These are phyloP conservation scores for Apiotrichum gracile DNA, from an alignment of 1,284 basidiomycete species.

Conservation along the genomic window DNA sequence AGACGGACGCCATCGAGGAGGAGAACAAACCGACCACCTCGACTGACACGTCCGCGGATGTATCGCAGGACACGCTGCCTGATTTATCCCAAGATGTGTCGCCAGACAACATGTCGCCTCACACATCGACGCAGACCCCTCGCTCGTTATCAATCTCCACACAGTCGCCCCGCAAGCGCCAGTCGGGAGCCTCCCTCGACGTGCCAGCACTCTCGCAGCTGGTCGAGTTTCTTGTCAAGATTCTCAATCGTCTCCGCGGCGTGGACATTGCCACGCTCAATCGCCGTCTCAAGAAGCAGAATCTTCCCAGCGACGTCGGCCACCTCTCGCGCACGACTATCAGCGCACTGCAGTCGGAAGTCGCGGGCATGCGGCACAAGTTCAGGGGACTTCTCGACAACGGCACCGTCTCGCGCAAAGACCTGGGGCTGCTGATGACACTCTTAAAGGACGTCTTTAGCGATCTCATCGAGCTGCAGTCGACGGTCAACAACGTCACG, in stretches of 20 bases:
- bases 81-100: too few species aligned
- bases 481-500: constrained; percentile 81
- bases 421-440: constrained; percentile 77
- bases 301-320: constrained; percentile 73
- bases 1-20: constrained; percentile 56
- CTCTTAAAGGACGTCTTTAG: constrained; percentile 77
- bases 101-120: too few species aligned
- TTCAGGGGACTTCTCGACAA: constrained; percentile 61
- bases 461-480: constrained; percentile 75
- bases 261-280: constrained; percentile 85
- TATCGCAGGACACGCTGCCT: too few species aligned
- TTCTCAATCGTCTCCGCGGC: constrained; percentile 66
- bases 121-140: too few species aligned
- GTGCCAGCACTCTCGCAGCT: neutral
- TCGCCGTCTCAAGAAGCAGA: constrained; percentile 83
- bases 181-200: neutral
- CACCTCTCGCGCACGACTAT: constrained; percentile 83
- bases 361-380: constrained; percentile 62
- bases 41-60: too few species aligned
- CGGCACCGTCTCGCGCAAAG: constrained; percentile 66
- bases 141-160: constrained; percentile 33
- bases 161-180: too few species aligned
- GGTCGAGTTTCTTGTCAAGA: constrained; percentile 54
- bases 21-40: neutral
- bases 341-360: constrained; percentile 66